Evolutionary conservation across 2,329 filamentous ascomycete species (phyloP).

Genomic region (Phaeosphaeriaceae sp.): DNA sequence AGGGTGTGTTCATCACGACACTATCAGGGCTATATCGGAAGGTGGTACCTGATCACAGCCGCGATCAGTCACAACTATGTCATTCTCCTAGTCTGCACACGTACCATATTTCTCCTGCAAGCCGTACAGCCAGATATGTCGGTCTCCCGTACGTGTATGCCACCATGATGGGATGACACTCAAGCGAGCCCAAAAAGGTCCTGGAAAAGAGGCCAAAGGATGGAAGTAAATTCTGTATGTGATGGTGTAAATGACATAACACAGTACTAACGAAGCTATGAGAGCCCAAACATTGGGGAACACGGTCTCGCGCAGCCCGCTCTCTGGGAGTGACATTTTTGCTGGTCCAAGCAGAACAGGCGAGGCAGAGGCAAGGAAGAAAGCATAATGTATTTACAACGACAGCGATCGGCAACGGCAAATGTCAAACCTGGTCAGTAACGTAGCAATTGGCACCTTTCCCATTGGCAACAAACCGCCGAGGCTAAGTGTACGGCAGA

Average conservation of each 20-base stretch:
- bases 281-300: neutral
- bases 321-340: neutral
- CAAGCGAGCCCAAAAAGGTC: slow-evolving; percentile 33
- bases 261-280: neutral
- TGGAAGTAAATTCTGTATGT: slow-evolving; percentile 30
- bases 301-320: neutral
- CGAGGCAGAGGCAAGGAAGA: neutral
- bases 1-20: slow-evolving; percentile 74
- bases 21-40: slow-evolving; percentile 77
- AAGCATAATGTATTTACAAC: neutral
- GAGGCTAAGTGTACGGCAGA: neutral
- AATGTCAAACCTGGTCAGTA: neutral
- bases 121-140: slow-evolving; percentile 74
- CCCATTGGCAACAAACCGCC: neutral
- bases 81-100: neutral
- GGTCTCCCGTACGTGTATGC: slow-evolving; percentile 73
- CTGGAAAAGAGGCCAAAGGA: slow-evolving; percentile 29
- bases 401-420: neutral
- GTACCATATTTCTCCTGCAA: slow-evolving; percentile 75
- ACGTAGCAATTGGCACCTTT: neutral
- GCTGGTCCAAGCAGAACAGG: neutral
- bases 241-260: slow-evolving; percentile 6
- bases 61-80: neutral
- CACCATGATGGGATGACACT: slow-evolving; percentile 52
- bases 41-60: slow-evolving; percentile 12